phyloP scores from a whole-genome alignment of 116 monocot genomes.

The Thalassia testudinum region DNA sequence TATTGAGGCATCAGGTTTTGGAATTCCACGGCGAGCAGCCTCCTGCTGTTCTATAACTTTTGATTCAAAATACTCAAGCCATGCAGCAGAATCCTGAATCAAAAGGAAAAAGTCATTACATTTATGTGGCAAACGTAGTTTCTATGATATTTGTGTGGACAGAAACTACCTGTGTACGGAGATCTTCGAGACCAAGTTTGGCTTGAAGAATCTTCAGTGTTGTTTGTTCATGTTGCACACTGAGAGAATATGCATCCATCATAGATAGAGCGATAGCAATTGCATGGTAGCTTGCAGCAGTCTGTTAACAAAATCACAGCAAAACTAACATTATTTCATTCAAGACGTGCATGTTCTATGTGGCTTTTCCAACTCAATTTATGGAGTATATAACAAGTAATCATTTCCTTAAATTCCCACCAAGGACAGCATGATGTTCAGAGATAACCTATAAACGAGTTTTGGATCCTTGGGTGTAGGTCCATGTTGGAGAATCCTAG shows the following conservation, averaged over 20 bases:
- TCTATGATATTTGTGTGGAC: neutral
- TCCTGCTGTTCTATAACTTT: slow-evolving; percentile 90
- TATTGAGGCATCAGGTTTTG: slow-evolving; percentile 90
- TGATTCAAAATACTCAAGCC: slow-evolving; percentile 98
- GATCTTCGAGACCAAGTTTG: slow-evolving; percentile 81
- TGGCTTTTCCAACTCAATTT: too few relatives aligned
- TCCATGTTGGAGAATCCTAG: too few relatives aligned
- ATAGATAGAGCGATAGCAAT: slow-evolving; percentile 96
- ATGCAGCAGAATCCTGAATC: slow-evolving; percentile 80
- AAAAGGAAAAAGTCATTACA: slow-evolving; percentile 1
- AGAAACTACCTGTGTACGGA: slow-evolving; percentile 71
- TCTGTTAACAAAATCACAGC: slow-evolving; percentile 26
- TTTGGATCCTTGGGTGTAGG: too few relatives aligned
- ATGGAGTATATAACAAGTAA: too few relatives aligned
- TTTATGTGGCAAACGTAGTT: neutral
- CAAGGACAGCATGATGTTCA: too few relatives aligned
- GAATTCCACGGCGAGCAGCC: slow-evolving; percentile 73
- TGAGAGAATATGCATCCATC: slow-evolving; percentile 95
- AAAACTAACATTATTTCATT: neutral
- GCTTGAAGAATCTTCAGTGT: slow-evolving; percentile 79
- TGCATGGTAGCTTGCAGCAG: slow-evolving; percentile 99
- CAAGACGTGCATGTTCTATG: neutral
- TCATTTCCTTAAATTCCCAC: too few relatives aligned
- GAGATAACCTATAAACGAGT: too few relatives aligned
- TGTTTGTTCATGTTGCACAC: slow-evolving; percentile 93